These are phyloP conservation scores for Wickerhamomyces strasburgensis DNA, from an alignment of 805 yeast species.

Conservation along the genomic window DNA sequence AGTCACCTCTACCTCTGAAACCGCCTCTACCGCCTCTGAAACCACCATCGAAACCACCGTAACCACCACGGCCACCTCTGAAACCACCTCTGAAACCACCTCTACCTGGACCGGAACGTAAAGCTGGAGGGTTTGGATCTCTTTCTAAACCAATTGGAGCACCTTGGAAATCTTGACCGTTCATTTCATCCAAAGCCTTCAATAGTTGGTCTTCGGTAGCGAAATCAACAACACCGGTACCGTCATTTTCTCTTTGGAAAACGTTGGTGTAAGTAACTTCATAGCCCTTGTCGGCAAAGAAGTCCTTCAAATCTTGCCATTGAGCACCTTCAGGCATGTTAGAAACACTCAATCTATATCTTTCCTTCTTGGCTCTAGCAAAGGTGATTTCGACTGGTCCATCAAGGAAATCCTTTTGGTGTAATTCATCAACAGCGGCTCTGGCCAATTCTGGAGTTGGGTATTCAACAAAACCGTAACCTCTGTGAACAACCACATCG, in stretches of 20 bases:
- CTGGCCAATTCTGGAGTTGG: slow-evolving; percentile 67
- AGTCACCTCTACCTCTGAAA: slow-evolving; percentile 35
- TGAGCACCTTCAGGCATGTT: slow-evolving; percentile 72
- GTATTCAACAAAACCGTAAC: slow-evolving; percentile 87
- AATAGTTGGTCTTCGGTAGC: slow-evolving; percentile 68
- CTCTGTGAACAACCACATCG: slow-evolving; percentile 69
- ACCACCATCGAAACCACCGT: slow-evolving; percentile 40
- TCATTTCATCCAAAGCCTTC: slow-evolving; percentile 68
- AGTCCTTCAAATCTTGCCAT: slow-evolving; percentile 89
- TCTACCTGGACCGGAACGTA: slow-evolving; percentile 41
- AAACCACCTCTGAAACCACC: slow-evolving; percentile 34
- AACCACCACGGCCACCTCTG: slow-evolving; percentile 36
- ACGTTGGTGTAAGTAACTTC: slow-evolving; percentile 57
- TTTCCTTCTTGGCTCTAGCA: slow-evolving; percentile 49
- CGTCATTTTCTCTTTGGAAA: slow-evolving; percentile 40
- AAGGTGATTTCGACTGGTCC: slow-evolving; percentile 41
- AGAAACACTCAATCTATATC: slow-evolving; percentile 64
- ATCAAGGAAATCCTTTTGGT: slow-evolving; percentile 64
- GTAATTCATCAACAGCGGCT: slow-evolving; percentile 69
- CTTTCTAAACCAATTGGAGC: slow-evolving; percentile 68
- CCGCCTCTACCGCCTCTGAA: slow-evolving; percentile 36
- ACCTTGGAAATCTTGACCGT: slow-evolving; percentile 69
- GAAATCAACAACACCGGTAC: slow-evolving; percentile 43
- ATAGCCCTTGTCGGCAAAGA: slow-evolving; percentile 70
- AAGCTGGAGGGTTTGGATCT: slow-evolving; percentile 54